A percentile compares a stretch with the other conserved stretches of the same genome.
These are phyloP conservation scores for Sporothrix variecibatus DNA, from an alignment of 2,329 filamentous ascomycete species.

Conservation along the genomic window DNA sequence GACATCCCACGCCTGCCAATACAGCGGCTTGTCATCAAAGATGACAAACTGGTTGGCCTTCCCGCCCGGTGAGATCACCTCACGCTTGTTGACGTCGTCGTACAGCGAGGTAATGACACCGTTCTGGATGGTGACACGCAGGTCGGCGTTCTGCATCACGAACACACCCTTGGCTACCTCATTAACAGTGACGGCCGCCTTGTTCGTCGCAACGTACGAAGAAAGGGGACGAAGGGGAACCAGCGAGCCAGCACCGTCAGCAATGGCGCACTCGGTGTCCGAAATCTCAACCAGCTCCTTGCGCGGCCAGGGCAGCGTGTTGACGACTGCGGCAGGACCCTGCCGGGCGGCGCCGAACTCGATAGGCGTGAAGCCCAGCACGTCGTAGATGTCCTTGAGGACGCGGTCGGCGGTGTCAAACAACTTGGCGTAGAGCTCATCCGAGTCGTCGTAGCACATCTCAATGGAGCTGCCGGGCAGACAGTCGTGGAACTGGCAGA, in stretches of 20 bases:
- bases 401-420: constrained; percentile 75
- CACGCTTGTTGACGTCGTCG: constrained; percentile 71
- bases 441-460: constrained; percentile 97
- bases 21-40: constrained; percentile 95
- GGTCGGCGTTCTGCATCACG: constrained; percentile 75
- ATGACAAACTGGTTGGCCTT: constrained; percentile 92
- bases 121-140: constrained; percentile 69
- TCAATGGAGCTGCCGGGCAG: constrained; percentile 92
- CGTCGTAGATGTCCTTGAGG: constrained; percentile 67
- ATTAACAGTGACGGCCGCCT: constrained; percentile 54
- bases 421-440: constrained; percentile 80
- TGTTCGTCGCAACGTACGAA: constrained; percentile 36
- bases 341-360: constrained; percentile 45
- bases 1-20: constrained; percentile 98
- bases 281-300: constrained; percentile 70
- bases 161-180: constrained; percentile 64
- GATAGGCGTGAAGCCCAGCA: constrained; percentile 65
- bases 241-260: constrained; percentile 57
- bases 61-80: constrained; percentile 70
- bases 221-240: constrained; percentile 55
- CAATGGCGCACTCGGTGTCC: constrained; percentile 53
- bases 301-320: constrained; percentile 85
- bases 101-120: constrained; percentile 84
- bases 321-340: constrained; percentile 53
- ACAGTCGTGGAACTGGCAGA: constrained; percentile 98